Evolutionary conservation across 495 filamentous ascomycete species (phyloP).

Genomic region (Penicillium soppii): DNA sequence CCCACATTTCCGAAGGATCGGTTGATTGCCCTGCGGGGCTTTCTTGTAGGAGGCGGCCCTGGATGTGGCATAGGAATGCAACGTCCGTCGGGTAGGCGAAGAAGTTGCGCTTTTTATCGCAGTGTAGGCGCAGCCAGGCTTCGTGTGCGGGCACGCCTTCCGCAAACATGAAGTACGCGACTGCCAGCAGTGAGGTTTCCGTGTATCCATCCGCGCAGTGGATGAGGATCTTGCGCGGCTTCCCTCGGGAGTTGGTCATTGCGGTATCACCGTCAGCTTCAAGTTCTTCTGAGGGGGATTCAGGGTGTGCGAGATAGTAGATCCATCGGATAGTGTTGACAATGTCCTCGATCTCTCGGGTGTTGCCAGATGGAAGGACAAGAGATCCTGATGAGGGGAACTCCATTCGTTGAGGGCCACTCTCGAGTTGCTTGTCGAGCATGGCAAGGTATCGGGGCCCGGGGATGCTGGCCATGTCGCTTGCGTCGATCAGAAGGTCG

Average conservation of each 20-base stretch:
- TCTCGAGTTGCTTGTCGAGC: conserved; percentile 56
- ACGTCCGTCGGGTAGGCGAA: conserved; percentile 94
- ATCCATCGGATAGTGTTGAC: conserved; percentile 88
- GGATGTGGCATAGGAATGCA: conserved; percentile 69
- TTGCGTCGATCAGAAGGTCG: conserved; percentile 83
- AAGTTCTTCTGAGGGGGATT: conserved; percentile 34
- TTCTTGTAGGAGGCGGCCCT: conserved; percentile 66
- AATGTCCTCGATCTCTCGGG: conserved; percentile 76
- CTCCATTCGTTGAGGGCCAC: conserved; percentile 63
- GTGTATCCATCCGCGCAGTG: conserved; percentile 97
- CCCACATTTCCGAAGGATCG: conserved; percentile 33
- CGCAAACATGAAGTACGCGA: conserved; percentile 90
- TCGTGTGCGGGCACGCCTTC: conserved; percentile 75
- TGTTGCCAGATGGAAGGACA: conserved; percentile 74
- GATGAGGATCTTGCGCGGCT: conserved; percentile 69
- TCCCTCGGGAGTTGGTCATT: conserved; percentile 41
- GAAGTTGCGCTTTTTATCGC: conserved; percentile 81
- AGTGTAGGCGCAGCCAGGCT: conserved; percentile 86
- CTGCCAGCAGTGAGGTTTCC: conserved; percentile 79
- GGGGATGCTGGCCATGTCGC: conserved; percentile 71
- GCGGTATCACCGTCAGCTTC: conserved; percentile 61
- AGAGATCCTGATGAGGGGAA: conserved; percentile 94
- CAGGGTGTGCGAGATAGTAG: conserved; percentile 68
- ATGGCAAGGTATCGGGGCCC: conserved; percentile 53
- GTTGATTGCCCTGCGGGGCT: conserved; percentile 33